Evolutionary conservation across 2,329 filamentous ascomycete genomes (phyloP), one percentile per base, ranked within the genome.

Genomic region (Didymella glomerata): DNA sequence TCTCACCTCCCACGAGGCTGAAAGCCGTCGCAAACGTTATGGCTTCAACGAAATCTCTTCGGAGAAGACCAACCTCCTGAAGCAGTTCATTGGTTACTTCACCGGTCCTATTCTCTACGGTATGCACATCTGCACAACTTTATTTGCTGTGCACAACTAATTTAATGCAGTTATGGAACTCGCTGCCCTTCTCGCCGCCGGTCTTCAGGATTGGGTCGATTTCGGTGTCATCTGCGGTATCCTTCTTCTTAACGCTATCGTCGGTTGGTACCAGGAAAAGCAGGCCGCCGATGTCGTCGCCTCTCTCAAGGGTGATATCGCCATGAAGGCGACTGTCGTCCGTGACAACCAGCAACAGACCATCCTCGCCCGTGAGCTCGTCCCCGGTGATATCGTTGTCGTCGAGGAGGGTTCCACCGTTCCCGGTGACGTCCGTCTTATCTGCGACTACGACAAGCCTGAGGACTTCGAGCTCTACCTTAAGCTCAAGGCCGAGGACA

Each of bases 191-290:
- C 82, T 92, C 70, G 88, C 89, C 68, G 87, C 87, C 74, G 89
- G 89, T 85, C 87, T 92, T 64, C 84, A 85, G 76, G 88, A 90
- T 79, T 92, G 89, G 89, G 84, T 72, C 65, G 89, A 92, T 85
- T 76, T 91, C 68, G 89, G 88, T 84, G 88, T 92, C 77, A 92
- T 92, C 76, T 86, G 88, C 70, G 89, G 85, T 82, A 92, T 92
- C 78, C 81, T 92, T 55, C 69, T 88, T 74, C 87, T 92, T 63
- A 92, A 92, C 81, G 89, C 89, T 66, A 80, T 88, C 64, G 89
- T 91, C 76, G 89, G 89, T 82, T 92, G 89, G 86, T 91, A 92
- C 78, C 89, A 91, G 77, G 89, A 92, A 80, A 92, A 92, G 82
- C 89, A 91, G 79, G 89, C 89, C 69, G 89, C 88, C 67, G 89